A percentile compares a stretch with the other conserved stretches of the same genome.
Conservation (phyloP, 78 protist genomes). For the slime mould (Dictyostelium discoideum) region DNA sequence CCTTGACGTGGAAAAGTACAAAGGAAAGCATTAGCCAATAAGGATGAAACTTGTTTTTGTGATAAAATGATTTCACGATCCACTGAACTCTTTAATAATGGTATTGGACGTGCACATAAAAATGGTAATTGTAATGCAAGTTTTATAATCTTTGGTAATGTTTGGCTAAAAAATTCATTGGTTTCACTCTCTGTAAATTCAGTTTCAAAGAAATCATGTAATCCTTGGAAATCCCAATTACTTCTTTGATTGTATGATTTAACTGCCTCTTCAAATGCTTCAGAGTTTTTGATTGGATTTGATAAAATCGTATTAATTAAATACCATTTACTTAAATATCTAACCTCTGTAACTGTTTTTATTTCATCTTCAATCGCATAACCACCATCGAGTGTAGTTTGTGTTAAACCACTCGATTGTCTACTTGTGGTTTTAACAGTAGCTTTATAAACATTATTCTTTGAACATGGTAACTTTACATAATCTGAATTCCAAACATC, state of each 20-base stretch:
- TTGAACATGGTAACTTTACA: constrained; percentile 78
- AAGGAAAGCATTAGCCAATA: constrained; percentile 75
- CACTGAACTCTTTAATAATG: constrained; percentile 7
- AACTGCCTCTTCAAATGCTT: constrained; percentile 54
- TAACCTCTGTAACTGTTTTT: not conserved
- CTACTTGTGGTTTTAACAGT: not conserved
- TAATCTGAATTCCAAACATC: constrained; percentile 76
- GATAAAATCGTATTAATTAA: constrained; percentile 16
- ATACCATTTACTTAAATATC: constrained; percentile 68
- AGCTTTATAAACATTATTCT: constrained; percentile 16
- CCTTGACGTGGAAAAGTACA: constrained; percentile 83
- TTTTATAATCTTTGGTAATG: constrained; percentile 55
- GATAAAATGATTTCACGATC: constrained; percentile 65
- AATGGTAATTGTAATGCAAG: constrained; percentile 71
- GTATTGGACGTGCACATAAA: constrained; percentile 67
- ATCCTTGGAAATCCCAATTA: constrained; percentile 56
- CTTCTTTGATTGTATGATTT: constrained; percentile 19
- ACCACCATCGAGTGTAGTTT: not conserved
- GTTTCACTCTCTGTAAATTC: constrained; percentile 47
- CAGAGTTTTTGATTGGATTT: constrained; percentile 28
- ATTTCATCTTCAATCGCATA: not conserved
- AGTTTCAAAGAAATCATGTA: constrained; percentile 61
- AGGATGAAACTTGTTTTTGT: constrained; percentile 71
- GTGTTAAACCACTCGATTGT: not conserved
- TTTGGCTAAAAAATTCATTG: constrained; percentile 42